Evolutionary conservation across 805 yeast genomes (phyloP).

Genomic region (Nakazawaea populi): DNA sequence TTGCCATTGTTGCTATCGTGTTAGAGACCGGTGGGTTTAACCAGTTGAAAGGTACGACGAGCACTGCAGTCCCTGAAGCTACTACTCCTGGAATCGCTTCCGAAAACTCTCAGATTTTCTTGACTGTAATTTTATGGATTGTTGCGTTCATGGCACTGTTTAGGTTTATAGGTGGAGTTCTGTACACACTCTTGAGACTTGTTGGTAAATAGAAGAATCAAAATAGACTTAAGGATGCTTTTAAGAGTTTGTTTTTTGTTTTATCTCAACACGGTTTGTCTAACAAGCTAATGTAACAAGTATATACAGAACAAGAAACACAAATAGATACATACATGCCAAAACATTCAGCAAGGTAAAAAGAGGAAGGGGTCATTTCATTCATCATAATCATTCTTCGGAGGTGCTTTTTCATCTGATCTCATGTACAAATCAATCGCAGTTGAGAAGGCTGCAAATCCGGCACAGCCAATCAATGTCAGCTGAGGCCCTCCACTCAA

Average conservation of each 20-base stretch:
- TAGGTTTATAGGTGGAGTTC: slow-evolving; percentile 69
- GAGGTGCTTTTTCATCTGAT: slow-evolving; percentile 79
- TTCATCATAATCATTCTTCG: slow-evolving; percentile 79
- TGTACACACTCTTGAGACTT: slow-evolving; percentile 28
- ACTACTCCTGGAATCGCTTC: slow-evolving; percentile 19
- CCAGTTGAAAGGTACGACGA: slow-evolving; percentile 28
- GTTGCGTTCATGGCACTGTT: slow-evolving; percentile 88
- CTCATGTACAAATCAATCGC: slow-evolving; percentile 86
- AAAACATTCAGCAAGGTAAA: neutral
- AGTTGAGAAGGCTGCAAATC: slow-evolving; percentile 92
- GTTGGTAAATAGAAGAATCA: neutral
- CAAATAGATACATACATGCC: neutral
- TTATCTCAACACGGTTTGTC: too few species aligned
- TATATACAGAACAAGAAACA: neutral
- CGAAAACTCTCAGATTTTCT: slow-evolving; percentile 53
- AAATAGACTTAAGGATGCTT: too few species aligned
- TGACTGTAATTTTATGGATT: slow-evolving; percentile 85
- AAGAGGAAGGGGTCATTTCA: slow-evolving; percentile 16
- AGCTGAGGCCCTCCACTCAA: slow-evolving; percentile 92
- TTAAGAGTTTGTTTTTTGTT: too few species aligned
- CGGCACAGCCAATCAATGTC: slow-evolving; percentile 89
- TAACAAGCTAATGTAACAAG: too few species aligned
- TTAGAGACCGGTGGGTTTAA: slow-evolving; percentile 77
- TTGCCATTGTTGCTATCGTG: slow-evolving; percentile 75
- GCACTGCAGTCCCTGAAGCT: slow-evolving; percentile 21